Evolutionary conservation across 2,329 filamentous ascomycete species (phyloP).

Genomic region (Aspergillus oerlinghausenensis): DNA sequence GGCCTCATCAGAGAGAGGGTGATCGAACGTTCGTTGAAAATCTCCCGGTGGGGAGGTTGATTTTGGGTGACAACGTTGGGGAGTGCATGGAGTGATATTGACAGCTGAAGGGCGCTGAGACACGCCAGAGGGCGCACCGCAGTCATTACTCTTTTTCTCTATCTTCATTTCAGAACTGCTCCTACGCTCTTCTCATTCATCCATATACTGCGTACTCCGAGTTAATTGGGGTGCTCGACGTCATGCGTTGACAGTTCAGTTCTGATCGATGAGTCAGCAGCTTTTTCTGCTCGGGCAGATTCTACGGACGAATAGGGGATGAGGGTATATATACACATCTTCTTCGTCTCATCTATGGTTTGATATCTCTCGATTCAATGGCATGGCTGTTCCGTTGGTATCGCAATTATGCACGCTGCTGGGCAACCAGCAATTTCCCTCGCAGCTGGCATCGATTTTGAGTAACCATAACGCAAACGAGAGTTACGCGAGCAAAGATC

Average conservation of each 20-base stretch:
- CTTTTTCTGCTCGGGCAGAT: slow-evolving; percentile 15
- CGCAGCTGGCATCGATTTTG: slow-evolving; percentile 7
- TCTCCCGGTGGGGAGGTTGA: background rate
- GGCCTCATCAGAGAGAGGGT: background rate
- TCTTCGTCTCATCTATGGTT: background rate
- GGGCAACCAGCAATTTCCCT: slow-evolving; percentile 4
- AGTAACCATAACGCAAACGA: background rate
- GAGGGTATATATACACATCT: background rate
- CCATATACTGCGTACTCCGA: too few species aligned
- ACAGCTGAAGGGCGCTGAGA: background rate
- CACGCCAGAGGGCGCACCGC: background rate
- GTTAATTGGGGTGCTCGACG: background rate
- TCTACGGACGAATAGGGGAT: background rate
- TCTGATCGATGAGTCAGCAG: slow-evolving; percentile 4
- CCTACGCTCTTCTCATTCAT: background rate
- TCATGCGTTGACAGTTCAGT: background rate
- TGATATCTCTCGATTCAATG: too few species aligned
- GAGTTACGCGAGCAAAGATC: background rate
- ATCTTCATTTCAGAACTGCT: background rate
- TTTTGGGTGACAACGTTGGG: background rate
- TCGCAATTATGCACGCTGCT: slow-evolving; percentile 10
- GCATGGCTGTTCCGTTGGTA: background rate
- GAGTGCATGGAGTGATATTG: background rate
- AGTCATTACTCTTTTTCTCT: background rate
- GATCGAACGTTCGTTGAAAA: background rate